Evolutionary conservation across 495 filamentous ascomycete species (phyloP), one percentile per base, ranked within the genome.

Genomic region (Gamarada debralockiae): DNA sequence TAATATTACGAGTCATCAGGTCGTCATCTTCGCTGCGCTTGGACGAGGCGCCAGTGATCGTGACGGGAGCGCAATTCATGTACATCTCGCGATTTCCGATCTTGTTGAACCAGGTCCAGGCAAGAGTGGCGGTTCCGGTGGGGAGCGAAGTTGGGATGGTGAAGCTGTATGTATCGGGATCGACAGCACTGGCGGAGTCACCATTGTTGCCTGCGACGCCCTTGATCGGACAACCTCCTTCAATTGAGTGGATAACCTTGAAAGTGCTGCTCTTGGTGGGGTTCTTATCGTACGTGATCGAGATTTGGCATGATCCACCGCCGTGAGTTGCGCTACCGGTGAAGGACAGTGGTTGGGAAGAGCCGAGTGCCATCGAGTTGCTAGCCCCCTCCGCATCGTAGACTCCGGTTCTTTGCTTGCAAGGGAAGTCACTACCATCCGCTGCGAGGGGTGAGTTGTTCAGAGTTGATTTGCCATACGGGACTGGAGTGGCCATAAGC

Each of bases 21-120:
- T 21, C 61, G 15, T 38, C 55, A 2, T 52, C 60, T 6, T 63
- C 62, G 25, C 58, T 41, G 22, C 70, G 68, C 20, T 65, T 71
- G 23, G 63, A 50, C 14, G 70, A 55, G 44, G 78, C 81, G 3
- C 74, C 75, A 1, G 69, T 71, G 57, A 96, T 78, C 4, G 75
- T 81, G 41, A 92, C 76, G 17, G 86, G 79, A 3, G 85, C 87
- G 55, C 92, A 97, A 77, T 92, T 90, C 91, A 95, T 95, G 75
- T 96, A 96, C 81, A 95, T 90, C 67, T 97, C 92, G 18, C 85
- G 77, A 65, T 88, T 86, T 29, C 86, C 86, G 49, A 87, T 60
- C 45, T 80, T 82, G 74, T 97, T 97, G 73, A 92, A 85, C 92
- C 92, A 97, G 3, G 86, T 86, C 77, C 89, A 96, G 14, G 86